Evolutionary conservation across 2,329 filamentous ascomycete species (phyloP).

Genomic region (Penicillium sp.): DNA sequence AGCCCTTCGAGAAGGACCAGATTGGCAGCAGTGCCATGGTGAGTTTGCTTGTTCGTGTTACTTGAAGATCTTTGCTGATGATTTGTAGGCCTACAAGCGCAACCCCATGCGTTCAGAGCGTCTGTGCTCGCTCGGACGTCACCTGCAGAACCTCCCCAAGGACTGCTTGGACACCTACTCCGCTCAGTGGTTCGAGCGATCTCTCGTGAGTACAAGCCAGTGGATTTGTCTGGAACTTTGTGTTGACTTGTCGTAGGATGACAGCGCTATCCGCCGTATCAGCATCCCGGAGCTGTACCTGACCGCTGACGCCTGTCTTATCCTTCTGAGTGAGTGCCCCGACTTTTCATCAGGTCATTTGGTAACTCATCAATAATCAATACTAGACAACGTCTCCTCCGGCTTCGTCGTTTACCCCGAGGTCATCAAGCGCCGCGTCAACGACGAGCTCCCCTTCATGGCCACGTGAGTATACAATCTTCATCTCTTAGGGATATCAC

Average conservation of each 20-base stretch:
- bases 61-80: constrained; percentile 21
- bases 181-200: constrained; percentile 74
- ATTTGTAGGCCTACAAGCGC: constrained; percentile 64
- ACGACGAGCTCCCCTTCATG: constrained; percentile 85
- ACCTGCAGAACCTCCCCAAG: constrained; percentile 54
- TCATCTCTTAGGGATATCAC: background rate
- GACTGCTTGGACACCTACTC: constrained; percentile 66
- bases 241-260: constrained; percentile 51
- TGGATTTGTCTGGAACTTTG: background rate
- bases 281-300: constrained; percentile 66
- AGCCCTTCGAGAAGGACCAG: constrained; percentile 77
- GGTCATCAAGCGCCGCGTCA: constrained; percentile 65
- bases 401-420: constrained; percentile 78
- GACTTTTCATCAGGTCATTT: too few species aligned
- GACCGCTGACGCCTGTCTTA: constrained; percentile 60
- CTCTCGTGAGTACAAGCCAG: constrained; percentile 47
- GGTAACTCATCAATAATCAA: too few species aligned
- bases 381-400: constrained; percentile 63
- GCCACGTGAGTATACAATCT: constrained; percentile 54
- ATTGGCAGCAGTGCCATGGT: constrained; percentile 66
- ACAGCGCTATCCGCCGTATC: constrained; percentile 63
- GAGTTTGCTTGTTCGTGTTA: constrained; percentile 6
- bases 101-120: constrained; percentile 59
- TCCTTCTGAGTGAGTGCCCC: constrained; percentile 34
- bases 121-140: constrained; percentile 58